A percentile compares a stretch with the other conserved stretches of the same genome.
phyloP scores from a whole-genome alignment of 1,284 basidiomycete genomes.

The Tilletia walkeri region DNA sequence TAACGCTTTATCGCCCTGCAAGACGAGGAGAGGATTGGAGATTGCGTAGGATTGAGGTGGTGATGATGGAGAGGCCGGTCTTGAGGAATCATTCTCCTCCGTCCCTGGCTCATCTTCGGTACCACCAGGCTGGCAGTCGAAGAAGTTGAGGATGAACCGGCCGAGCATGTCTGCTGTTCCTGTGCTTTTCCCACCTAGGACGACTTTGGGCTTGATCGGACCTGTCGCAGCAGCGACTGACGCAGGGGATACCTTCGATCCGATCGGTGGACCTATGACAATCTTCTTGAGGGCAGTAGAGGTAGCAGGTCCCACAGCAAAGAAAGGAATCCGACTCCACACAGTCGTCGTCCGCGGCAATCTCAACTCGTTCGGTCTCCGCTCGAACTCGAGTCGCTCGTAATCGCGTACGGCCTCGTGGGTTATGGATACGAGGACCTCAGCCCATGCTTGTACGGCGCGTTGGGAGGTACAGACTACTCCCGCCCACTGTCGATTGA shows the following conservation, averaged over 20 bases:
- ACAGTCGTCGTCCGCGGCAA: slow-evolving; percentile 5
- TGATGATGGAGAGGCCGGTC: neutral
- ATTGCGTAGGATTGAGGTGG: slow-evolving; percentile 7
- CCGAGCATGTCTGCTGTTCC: slow-evolving; percentile 46
- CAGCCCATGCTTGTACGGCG: slow-evolving; percentile 47
- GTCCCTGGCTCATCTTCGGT: neutral
- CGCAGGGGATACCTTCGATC: neutral
- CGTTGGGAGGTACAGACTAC: slow-evolving; percentile 49
- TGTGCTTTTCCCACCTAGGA: slow-evolving; percentile 45
- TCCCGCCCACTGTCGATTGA: slow-evolving; percentile 25
- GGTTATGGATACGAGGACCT: slow-evolving; percentile 34
- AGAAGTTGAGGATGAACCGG: slow-evolving; percentile 33
- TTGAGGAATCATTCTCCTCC: neutral
- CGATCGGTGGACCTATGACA: slow-evolving; percentile 25
- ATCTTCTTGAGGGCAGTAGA: slow-evolving; percentile 30
- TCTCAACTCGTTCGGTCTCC: neutral
- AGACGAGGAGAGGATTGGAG: slow-evolving; percentile 35
- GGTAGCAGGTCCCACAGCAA: slow-evolving; percentile 51
- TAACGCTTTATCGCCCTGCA: slow-evolving; percentile 50
- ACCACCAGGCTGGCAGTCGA: slow-evolving; percentile 6
- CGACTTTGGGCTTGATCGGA: slow-evolving; percentile 33
- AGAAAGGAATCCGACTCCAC: slow-evolving; percentile 49
- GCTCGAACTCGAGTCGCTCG: neutral
- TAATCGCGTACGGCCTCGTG: slow-evolving; percentile 11
- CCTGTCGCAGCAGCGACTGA: slow-evolving; percentile 13